Evolutionary conservation across 2,329 filamentous ascomycete species (phyloP).

Genomic region (Calonectria hongkongensis): DNA sequence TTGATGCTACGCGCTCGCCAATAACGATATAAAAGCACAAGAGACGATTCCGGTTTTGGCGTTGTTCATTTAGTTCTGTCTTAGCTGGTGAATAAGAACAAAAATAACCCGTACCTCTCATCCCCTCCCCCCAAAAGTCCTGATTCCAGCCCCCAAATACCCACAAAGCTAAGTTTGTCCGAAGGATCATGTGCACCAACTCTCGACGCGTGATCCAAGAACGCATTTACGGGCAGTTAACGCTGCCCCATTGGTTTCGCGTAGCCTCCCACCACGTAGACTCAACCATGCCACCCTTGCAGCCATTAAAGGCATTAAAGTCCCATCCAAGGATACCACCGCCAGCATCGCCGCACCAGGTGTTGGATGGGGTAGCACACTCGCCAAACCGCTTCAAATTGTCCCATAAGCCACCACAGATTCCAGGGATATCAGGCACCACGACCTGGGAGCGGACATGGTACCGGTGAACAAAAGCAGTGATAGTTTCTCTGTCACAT

Average conservation of each 20-base stretch:
- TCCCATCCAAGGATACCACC: slow-evolving; percentile 11
- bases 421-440: slow-evolving; percentile 1
- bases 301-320: slow-evolving; percentile 1
- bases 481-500: neutral
- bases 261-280: slow-evolving; percentile 11
- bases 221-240: neutral
- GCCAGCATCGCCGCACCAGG: slow-evolving; percentile 11
- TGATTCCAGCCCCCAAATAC: neutral
- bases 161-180: neutral
- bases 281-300: slow-evolving; percentile 10
- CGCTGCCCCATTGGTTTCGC: neutral
- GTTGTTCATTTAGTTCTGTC: neutral
- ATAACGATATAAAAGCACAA: neutral
- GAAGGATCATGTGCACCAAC: neutral
- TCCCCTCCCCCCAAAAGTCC: neutral
- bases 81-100: neutral
- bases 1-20: neutral
- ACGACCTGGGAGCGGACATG: neutral
- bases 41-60: neutral
- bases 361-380: slow-evolving; percentile 11
- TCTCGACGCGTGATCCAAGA: neutral
- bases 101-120: neutral
- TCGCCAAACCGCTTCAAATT: slow-evolving; percentile 11
- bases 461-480: neutral
- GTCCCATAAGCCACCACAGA: slow-evolving; percentile 1